Percentiles rank a stretch among this genome's conserved stretches.
Evolutionary conservation across 2,329 filamentous ascomycete species (phyloP).

Genomic region (Cadophora sp.): DNA sequence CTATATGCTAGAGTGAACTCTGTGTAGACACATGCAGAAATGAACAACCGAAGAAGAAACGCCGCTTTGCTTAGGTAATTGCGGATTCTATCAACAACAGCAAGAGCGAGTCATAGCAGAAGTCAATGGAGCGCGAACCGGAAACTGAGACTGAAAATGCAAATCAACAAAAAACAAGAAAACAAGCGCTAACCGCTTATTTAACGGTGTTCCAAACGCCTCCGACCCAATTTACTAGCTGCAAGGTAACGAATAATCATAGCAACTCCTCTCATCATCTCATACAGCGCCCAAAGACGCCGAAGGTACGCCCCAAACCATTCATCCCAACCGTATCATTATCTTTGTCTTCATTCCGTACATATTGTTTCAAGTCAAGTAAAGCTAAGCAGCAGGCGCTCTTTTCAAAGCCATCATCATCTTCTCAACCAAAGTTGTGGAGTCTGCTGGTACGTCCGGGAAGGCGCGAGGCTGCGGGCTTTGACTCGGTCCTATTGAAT

Average conservation of each 20-base stretch:
- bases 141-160: no score
- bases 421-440: conserved; percentile 54
- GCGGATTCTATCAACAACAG: not conserved
- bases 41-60: not conserved
- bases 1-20: not conserved
- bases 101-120: not conserved
- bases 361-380: not conserved
- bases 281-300: not conserved
- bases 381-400: conserved; percentile 21
- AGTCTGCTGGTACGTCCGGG: conserved; percentile 45
- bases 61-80: not conserved
- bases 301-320: not conserved
- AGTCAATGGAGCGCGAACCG: not conserved
- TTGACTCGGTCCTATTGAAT: conserved; percentile 15
- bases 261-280: not conserved
- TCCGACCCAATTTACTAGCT: not conserved
- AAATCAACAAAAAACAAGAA: not conserved
- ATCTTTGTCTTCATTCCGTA: conserved; percentile 17
- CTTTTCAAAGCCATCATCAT: conserved; percentile 59
- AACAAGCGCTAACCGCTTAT: not conserved
- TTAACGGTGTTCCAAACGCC: not conserved
- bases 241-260: not conserved
- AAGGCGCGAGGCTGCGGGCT: conserved; percentile 33
- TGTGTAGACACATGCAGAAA: not conserved
- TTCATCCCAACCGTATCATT: conserved; percentile 6